Percentiles rank a stretch among this genome's conserved stretches.
phyloP scores from a whole-genome alignment of 1,284 basidiomycete genomes.

The Polyporus tsugae region DNA sequence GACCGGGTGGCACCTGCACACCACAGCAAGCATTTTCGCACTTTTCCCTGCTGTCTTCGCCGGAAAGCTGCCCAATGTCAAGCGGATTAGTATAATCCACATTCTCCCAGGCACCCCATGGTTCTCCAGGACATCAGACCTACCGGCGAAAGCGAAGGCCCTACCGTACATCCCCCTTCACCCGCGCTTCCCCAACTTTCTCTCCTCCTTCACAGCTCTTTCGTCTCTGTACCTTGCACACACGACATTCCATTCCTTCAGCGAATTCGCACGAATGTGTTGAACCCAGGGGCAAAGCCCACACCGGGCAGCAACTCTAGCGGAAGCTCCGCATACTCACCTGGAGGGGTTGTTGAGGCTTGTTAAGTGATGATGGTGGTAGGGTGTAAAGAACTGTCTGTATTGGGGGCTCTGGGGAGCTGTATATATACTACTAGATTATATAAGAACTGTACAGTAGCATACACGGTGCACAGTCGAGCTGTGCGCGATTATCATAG shows the following conservation, averaged over 20 bases:
- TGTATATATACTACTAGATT: too few species aligned
- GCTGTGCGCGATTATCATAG: too few species aligned
- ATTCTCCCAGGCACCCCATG: not conserved
- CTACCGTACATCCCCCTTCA: not conserved
- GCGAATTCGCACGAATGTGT: not conserved
- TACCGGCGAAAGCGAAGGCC: not conserved
- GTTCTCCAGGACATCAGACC: not conserved
- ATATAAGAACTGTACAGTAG: too few species aligned
- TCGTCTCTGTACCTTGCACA: too few species aligned
- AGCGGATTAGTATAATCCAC: not conserved
- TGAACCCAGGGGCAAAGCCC: too few species aligned
- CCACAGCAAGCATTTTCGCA: not conserved
- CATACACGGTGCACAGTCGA: too few species aligned
- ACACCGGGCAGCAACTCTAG: not conserved
- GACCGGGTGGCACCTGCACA: not conserved
- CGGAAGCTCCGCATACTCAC: too few species aligned
- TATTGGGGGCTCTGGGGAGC: too few species aligned
- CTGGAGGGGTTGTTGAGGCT: too few species aligned
- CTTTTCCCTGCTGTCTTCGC: not conserved
- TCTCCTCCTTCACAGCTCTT: not conserved
- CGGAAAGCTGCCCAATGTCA: not conserved
- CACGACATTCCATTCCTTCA: not conserved
- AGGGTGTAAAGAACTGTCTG: too few species aligned
- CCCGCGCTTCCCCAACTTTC: not conserved
- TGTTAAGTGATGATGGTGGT: too few species aligned